Base-by-base conservation (phyloP, 805 yeast species). In the Suhomyces vadensis region DNA sequence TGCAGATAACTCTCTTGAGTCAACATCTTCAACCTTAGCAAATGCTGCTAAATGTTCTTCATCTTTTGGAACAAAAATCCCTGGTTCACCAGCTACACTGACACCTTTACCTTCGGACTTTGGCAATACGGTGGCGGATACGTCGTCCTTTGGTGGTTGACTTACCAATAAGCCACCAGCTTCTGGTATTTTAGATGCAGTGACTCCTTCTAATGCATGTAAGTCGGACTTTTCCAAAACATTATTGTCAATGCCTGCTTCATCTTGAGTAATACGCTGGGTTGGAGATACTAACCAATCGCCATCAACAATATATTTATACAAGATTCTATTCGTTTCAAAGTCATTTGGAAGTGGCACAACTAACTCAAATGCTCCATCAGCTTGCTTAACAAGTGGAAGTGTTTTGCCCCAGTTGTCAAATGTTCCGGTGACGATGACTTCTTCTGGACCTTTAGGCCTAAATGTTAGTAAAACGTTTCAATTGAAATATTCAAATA, bases 261-360 rank as follows among this genome's bases (percentile, higher is more conserved):
- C 74, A 53, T 79, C 85, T 31, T 63, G 67, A 45, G 75, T 75
- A 22, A 67, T 61, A 35, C 63, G 63, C 48, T 75, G 74, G 25
- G 53, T 41, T 1, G 61, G 59, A 14, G 72, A 66, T 19, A 72
- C 71, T 19, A 61, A 57, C 90, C 90, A 85, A 37, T 75, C 76
- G 37, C 83, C 88, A 59, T 84, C 90, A 35, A 84, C 90, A 44
- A 85, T 77, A 57, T 78, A 84, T 67, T 81, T 81, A 67, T 75
- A 81, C 17, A 67, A 62, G 31, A 81, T 59, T 54, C 69, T 68
- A 40, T 61, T 71, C 17, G 56, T 31, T 13, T 39, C 46, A 29
- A 38, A 68, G 22, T 69, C 62, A n/a, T 65, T 39, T 14, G 71
- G 69, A 41, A 82, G 68, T 17, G 88, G 88, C 42, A 81, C 71